phyloP scores from a whole-genome alignment of 2,329 filamentous ascomycete genomes.

The Fusarium camptoceras region DNA sequence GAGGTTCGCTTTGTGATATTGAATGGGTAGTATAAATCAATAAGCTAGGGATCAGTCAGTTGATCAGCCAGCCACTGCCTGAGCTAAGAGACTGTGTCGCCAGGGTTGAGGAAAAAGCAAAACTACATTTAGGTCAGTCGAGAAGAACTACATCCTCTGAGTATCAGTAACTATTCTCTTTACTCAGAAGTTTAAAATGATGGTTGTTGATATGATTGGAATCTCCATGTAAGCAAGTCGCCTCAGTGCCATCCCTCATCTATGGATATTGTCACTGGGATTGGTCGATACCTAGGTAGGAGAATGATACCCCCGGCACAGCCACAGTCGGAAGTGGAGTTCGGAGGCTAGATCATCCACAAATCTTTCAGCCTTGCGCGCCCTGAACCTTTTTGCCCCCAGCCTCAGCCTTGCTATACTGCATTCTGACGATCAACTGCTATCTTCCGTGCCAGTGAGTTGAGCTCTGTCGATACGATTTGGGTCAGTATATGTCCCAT shows the following conservation, averaged over 20 bases:
- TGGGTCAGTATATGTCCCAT: neutral
- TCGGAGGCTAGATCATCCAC: neutral
- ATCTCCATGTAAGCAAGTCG: neutral
- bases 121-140: neutral
- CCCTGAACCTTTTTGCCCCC: conserved; percentile 35
- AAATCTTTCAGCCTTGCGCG: conserved; percentile 39
- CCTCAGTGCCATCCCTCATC: conserved; percentile 8
- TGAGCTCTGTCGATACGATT: conserved; percentile 4
- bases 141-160: neutral
- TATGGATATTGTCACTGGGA: neutral
- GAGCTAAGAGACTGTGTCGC: conserved; percentile 14
- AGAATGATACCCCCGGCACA: conserved; percentile 2
- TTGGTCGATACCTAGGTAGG: conserved; percentile 3
- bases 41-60: conserved; percentile 26
- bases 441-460: conserved; percentile 9
- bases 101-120: conserved; percentile 15
- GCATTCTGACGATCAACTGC: conserved; percentile 25
- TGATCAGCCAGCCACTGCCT: conserved; percentile 24
- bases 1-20: conserved; percentile 6
- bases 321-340: conserved; percentile 18
- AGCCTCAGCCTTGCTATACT: conserved; percentile 45
- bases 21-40: conserved; percentile 38
- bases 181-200: neutral
- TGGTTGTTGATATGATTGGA: neutral
- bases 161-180: neutral